phyloP scores from a whole-genome alignment of 169 alveolate species.

The Besnoitia besnoiti region DNA sequence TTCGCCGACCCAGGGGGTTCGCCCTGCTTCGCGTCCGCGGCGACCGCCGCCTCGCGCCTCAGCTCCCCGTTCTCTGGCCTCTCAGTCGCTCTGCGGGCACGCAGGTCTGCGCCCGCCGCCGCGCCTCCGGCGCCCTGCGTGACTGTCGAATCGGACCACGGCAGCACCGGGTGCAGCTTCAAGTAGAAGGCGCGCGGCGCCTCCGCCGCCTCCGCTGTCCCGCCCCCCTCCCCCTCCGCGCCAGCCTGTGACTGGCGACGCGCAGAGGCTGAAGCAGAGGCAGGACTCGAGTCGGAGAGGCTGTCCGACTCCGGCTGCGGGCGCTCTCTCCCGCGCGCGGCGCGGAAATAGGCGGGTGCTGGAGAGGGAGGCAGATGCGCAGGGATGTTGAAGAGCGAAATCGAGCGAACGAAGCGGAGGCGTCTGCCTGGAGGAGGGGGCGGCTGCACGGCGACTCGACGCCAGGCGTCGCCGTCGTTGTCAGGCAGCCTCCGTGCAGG shows the following conservation, averaged over 20 bases:
- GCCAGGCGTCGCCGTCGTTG: background rate
- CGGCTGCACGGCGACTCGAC: background rate
- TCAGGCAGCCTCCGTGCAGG: too few species aligned
- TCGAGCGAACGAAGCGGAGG: background rate
- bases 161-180: background rate
- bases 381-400: background rate
- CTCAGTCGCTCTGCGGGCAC: background rate
- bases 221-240: too few species aligned
- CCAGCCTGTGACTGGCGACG: background rate
- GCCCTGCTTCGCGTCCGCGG: background rate
- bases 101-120: background rate
- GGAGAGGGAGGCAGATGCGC: background rate
- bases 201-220: background rate
- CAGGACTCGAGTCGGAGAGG: too few species aligned
- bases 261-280: background rate
- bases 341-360: background rate
- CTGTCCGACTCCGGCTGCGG: too few species aligned
- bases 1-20: too few species aligned
- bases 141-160: too few species aligned
- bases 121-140: background rate
- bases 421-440: background rate
- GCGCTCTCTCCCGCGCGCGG: background rate
- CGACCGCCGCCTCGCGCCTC: background rate
- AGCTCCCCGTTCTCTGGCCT: background rate
- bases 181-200: background rate